Evolutionary conservation across 768 basidiomycete genomes (phyloP), one percentile per base, ranked within the genome.

Genomic region (Serendipita sp.): DNA sequence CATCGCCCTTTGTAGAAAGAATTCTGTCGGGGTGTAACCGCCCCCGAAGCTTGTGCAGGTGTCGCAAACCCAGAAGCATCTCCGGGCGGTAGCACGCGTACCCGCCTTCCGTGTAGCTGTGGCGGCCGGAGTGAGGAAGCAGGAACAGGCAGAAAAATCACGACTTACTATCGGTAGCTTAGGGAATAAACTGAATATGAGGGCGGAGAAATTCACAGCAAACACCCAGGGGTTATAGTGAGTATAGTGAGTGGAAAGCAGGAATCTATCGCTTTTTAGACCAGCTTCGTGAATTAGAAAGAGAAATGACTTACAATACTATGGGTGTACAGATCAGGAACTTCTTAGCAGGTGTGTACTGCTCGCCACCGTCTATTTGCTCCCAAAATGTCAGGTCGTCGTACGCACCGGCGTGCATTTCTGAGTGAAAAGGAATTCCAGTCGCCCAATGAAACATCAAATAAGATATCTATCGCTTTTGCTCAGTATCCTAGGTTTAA

Each of bases 381-480:
- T 99, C 96, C 96, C 96, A 99, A 35, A 99, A 78, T 0, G 96
- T 98, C 56, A 98, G 81, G 70, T 97, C 91, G 73, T 98, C 96
- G 75, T 95, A 99, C 11, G 92, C 96, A 28, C 96, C 96, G 10
- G 86, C 87, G 69, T 91, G 88, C 48, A 87, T 77, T 66, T 89
- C 85, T 65, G 83, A 85, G 70, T 92, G 87, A 74, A 98, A 98
- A 5, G 95, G 95, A 47, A 95, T 92, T 64, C 95, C 95, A 7
- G 93, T 97, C 60, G 93, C 92, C 81, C 90, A 91, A 73, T 98
- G 95, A 79, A 98, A 98, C 89, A 98, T 94, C 67, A 97, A 80
- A 76, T 95, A 98, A 10, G 93, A 91, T n/a, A 92, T 73, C 94
- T 95, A 70, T 28, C 32, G 7, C 23, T 34, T 30, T 41, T n/a